phyloP scores from a whole-genome alignment of 192 early-diverging fungal genomes.

The Backusella australiensis region DNA sequence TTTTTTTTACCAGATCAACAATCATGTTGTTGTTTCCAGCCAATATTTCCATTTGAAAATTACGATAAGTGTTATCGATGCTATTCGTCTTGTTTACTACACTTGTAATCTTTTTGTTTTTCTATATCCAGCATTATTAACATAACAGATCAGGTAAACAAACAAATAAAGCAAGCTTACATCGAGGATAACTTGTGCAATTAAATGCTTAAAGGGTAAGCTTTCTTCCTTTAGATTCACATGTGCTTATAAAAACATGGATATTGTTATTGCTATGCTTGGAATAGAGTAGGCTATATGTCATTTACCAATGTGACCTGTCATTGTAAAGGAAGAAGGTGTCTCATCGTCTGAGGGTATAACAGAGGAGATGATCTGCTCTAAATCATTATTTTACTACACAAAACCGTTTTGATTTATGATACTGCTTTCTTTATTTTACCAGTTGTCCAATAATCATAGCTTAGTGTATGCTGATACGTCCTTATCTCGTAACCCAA shows the following conservation, averaged over 20 bases:
- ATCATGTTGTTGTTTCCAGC: conserved; percentile 87
- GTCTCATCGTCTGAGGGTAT: conserved; percentile 54
- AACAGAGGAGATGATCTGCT: conserved; percentile 9
- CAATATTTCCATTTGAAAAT: conserved; percentile 96
- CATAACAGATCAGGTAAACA: neutral
- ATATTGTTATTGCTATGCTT: neutral
- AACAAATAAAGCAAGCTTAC: conserved; percentile 41
- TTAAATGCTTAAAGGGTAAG: conserved; percentile 84
- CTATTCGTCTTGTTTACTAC: conserved; percentile 97
- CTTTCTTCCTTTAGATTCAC: conserved; percentile 93
- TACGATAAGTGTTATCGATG: conserved; percentile 95
- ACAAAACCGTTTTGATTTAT: neutral
- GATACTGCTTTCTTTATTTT: neutral
- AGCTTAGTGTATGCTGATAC: conserved; percentile 1
- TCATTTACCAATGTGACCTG: conserved; percentile 85
- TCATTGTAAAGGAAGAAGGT: conserved; percentile 81
- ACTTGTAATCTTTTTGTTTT: conserved; percentile 81
- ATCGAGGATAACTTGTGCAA: conserved; percentile 95
- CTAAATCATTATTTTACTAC: neutral
- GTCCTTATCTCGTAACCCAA: neutral
- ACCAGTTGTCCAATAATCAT: conserved; percentile 75
- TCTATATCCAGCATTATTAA: conserved; percentile 44
- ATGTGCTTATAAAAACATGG: conserved; percentile 61
- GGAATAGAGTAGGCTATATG: neutral
- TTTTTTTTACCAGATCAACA: conserved; percentile 68